A percentile compares a stretch with the other conserved stretches of the same genome.
These are phyloP conservation scores for Candida insectorum DNA, from an alignment of 805 yeast species.

Conservation along the genomic window DNA sequence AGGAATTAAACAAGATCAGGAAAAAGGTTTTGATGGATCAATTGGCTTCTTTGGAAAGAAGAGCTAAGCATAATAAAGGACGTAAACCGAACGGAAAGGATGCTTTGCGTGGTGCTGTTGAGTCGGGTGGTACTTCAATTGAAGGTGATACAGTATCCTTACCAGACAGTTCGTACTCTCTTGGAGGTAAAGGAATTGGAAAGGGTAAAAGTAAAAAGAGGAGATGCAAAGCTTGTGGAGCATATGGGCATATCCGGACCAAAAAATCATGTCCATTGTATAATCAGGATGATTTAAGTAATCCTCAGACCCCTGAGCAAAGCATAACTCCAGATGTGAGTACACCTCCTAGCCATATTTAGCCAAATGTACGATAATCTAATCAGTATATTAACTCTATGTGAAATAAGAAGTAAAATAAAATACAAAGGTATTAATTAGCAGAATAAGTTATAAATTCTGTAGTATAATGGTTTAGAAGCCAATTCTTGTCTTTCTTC, in stretches of 20 bases:
- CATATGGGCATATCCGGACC: constrained; percentile 90
- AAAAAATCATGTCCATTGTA: constrained; percentile 90
- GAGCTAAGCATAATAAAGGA: constrained; percentile 38
- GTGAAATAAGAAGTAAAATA: not conserved
- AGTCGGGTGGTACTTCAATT: constrained; percentile 40
- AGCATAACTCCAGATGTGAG: not conserved
- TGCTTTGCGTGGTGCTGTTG: constrained; percentile 37
- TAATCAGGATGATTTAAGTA: constrained; percentile 9
- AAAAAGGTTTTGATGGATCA: constrained; percentile 77
- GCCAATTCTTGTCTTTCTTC: constrained; percentile 29
- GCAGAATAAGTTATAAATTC: constrained; percentile 31
- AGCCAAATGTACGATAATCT: not conserved
- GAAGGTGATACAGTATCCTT: constrained; percentile 42
- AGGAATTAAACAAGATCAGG: constrained; percentile 74
- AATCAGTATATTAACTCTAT: not conserved
- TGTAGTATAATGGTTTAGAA: constrained; percentile 22
- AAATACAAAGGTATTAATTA: constrained; percentile 8
- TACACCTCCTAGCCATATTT: not conserved
- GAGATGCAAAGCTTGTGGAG: constrained; percentile 93
- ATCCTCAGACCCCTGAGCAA: not conserved
- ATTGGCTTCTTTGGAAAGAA: constrained; percentile 76
- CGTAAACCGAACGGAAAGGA: constrained; percentile 23
- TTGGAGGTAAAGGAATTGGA: constrained; percentile 67
- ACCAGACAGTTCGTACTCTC: constrained; percentile 43
- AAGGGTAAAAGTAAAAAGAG: constrained; percentile 73